Evolutionary conservation across 768 basidiomycete genomes (phyloP).

Genomic region (Coprinopsis sp.): DNA sequence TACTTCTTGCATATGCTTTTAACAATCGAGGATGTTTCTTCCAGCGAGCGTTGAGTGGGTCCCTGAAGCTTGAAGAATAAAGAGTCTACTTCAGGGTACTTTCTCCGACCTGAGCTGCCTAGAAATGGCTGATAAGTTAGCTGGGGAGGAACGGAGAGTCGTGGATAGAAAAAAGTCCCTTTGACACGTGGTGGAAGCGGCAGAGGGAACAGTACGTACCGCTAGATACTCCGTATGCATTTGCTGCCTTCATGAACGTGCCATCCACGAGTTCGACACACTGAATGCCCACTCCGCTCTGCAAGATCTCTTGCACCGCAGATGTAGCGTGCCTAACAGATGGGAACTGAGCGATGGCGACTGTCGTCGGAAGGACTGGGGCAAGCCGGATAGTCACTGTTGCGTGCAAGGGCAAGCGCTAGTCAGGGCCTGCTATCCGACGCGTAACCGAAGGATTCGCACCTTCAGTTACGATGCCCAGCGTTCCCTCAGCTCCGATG

Average conservation of each 20-base stretch:
- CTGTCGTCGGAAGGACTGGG: slow-evolving; percentile 75
- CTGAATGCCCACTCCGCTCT: slow-evolving; percentile 73
- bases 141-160: too few species aligned
- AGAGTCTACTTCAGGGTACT: slow-evolving; percentile 61
- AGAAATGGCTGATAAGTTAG: too few species aligned
- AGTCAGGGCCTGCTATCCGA: neutral
- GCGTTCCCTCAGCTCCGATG: slow-evolving; percentile 74
- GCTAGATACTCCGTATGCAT: slow-evolving; percentile 49
- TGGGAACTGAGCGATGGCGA: slow-evolving; percentile 80
- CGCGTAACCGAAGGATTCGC: neutral
- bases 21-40: slow-evolving; percentile 57
- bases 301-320: slow-evolving; percentile 69
- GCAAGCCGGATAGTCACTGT: slow-evolving; percentile 77
- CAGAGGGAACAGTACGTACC: too few species aligned
- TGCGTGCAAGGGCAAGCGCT: neutral
- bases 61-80: slow-evolving; percentile 90
- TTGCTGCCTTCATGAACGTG: slow-evolving; percentile 58
- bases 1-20: slow-evolving; percentile 55
- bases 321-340: slow-evolving; percentile 68
- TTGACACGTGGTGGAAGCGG: too few species aligned
- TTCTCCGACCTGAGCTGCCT: too few species aligned
- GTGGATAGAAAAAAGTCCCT: too few species aligned
- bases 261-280: slow-evolving; percentile 83
- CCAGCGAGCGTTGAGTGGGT: slow-evolving; percentile 50
- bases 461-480: slow-evolving; percentile 90